Base-by-base conservation (phyloP, 371 early-diverging fungal species). In the Mucor indicus region DNA sequence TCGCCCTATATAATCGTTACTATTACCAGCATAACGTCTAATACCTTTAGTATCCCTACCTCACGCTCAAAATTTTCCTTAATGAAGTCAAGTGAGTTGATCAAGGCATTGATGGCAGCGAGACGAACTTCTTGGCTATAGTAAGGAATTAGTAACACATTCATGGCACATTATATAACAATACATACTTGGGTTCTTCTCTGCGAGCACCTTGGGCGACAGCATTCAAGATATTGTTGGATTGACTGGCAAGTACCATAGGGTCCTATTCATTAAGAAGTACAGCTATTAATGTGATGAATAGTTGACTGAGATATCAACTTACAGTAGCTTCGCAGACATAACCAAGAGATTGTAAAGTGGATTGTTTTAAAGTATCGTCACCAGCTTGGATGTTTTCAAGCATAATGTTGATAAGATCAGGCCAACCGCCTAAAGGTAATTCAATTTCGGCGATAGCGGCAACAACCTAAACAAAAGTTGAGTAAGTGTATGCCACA, bases 381-480 rank as follows among this genome's bases (percentile, higher is more conserved):
- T 83, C 65, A 12, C 77, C 67, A 24, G 58, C 61, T 29, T 70
- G 64, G 16, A 93, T 79, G 52, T 88, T 91, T 19, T 83, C 76
- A 29, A 95, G 72, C 65, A 96, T 76, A 24, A 69, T 64, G 22
- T 62, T 69, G 60, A 98, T 92, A 44, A 95, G 67, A 42, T 95
- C 92, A 24, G 74, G 76, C 96, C 98, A 96, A 54, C 84, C 77
- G 10, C 80, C 72, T 20, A 65, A 59, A 24, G 95, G 95, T 44
- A 98, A 72, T 60, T 98, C 98, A 32, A 95, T 87, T 40, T 83
- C 87, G 10, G 93, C 92, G 62, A 98, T 90, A 33, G 95, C 92
- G 29, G 95, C 85, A 50, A 94, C 77, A 33, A 85, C 80, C 82
- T 87, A 73, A 17, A 27, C 10, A 9, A n/a, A n/a, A n/a, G n/a